A percentile compares a stretch with the other conserved stretches of the same genome.
Conservation (phyloP, 345 rosid species). For the Noccaea bulbosa region DNA sequence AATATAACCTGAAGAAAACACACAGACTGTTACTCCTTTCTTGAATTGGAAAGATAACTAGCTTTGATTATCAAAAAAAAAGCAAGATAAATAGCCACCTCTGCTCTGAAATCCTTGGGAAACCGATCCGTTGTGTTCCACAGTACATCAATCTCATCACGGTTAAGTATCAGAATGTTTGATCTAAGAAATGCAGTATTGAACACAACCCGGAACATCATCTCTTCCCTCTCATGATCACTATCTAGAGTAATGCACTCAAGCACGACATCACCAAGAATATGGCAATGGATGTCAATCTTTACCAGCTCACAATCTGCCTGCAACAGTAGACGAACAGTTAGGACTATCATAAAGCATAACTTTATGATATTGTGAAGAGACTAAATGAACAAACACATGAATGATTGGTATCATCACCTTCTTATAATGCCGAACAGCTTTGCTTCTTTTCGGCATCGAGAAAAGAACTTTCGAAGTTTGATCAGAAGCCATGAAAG, state of each 20-base stretch:
- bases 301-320: slow-evolving; percentile 65
- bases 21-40: slow-evolving; percentile 31
- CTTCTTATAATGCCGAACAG: slow-evolving; percentile 63
- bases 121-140: slow-evolving; percentile 68
- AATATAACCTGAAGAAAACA: slow-evolving; percentile 64
- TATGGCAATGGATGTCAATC: slow-evolving; percentile 69
- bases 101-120: slow-evolving; percentile 71
- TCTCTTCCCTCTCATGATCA: slow-evolving; percentile 64
- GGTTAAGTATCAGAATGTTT: slow-evolving; percentile 63
- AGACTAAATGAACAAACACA: slow-evolving; percentile 14
- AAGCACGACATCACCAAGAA: slow-evolving; percentile 81
- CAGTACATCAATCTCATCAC: slow-evolving; percentile 67
- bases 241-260: slow-evolving; percentile 67
- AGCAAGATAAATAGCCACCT: slow-evolving; percentile 50
- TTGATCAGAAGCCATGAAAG: slow-evolving; percentile 60
- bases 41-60: too few species aligned
- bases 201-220: slow-evolving; percentile 80
- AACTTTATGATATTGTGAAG: neutral
- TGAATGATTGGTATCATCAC: slow-evolving; percentile 42
- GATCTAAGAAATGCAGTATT: slow-evolving; percentile 77
- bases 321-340: slow-evolving; percentile 56
- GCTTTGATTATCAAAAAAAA: neutral
- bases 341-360: slow-evolving; percentile 31
- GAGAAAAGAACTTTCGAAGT: slow-evolving; percentile 69
- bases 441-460: slow-evolving; percentile 63